Evolutionary conservation across 1,284 basidiomycete genomes (phyloP).

Genomic region (Apiotrichum porosum): DNA sequence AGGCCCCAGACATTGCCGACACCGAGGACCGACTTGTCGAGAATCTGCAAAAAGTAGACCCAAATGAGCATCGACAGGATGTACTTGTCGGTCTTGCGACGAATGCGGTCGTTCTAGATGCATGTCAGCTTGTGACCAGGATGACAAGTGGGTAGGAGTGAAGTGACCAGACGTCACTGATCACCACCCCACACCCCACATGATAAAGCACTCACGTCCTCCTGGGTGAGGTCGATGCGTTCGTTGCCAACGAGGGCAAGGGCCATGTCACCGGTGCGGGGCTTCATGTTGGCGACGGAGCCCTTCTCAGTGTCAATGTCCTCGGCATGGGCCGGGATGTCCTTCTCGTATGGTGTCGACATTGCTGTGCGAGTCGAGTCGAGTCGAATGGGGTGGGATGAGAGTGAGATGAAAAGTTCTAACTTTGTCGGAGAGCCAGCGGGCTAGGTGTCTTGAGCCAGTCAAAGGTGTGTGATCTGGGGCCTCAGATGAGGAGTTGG

Average conservation of each 20-base stretch:
- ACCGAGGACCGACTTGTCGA: constrained; percentile 35
- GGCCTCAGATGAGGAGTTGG: too few species aligned
- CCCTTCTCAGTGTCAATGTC: background rate
- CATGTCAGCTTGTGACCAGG: background rate
- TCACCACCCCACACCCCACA: too few species aligned
- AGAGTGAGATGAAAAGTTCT: too few species aligned
- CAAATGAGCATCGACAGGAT: constrained; percentile 34
- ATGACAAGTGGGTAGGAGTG: background rate
- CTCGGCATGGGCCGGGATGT: background rate
- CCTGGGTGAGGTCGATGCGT: constrained; percentile 25
- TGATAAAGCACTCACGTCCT: constrained; percentile 31
- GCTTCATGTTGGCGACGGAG: background rate
- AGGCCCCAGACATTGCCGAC: constrained; percentile 25
- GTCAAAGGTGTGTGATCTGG: too few species aligned
- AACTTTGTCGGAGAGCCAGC: too few species aligned
- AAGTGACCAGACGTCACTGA: background rate
- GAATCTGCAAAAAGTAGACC: constrained; percentile 41
- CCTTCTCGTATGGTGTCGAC: background rate
- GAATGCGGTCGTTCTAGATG: constrained; percentile 20
- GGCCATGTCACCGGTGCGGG: too few species aligned
- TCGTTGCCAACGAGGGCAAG: constrained; percentile 19
- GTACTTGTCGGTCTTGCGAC: constrained; percentile 29
- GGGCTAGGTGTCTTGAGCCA: too few species aligned
- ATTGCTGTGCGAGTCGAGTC: too few species aligned
- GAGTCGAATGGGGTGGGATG: too few species aligned